phyloP scores from a whole-genome alignment of 2,329 filamentous ascomycete species.

The Helicocarpus griseus region DNA sequence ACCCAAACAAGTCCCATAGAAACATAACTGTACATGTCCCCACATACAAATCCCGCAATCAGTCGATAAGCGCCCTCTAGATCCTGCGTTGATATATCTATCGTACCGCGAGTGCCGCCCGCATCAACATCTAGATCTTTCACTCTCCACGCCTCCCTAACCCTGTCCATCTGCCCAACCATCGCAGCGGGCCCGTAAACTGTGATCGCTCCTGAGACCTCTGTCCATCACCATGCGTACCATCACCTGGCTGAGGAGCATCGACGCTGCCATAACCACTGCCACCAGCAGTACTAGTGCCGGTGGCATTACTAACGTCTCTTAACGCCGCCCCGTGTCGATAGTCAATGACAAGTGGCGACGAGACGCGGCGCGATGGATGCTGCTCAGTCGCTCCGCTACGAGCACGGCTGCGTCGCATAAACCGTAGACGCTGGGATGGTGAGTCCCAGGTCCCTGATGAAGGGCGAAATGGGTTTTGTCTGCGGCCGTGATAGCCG shows the following conservation, averaged over 20 bases:
- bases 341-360: slow-evolving; percentile 1
- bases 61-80: too few species aligned
- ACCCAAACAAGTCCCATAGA: too few species aligned
- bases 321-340: background rate
- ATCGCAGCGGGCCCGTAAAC: slow-evolving; percentile 1
- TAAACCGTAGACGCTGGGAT: background rate
- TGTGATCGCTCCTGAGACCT: background rate
- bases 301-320: background rate
- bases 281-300: background rate
- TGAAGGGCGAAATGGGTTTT: background rate
- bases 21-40: too few species aligned
- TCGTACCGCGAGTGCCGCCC: too few species aligned
- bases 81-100: too few species aligned
- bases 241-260: background rate
- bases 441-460: background rate
- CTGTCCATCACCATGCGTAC: background rate
- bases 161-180: background rate
- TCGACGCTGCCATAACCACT: background rate
- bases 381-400: background rate
- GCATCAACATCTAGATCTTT: background rate
- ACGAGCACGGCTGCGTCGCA: background rate
- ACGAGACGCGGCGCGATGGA: background rate
- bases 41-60: too few species aligned
- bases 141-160: background rate
- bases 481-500: background rate